Evolutionary conservation across 306 rosid species (phyloP).

Genomic region (Medicago ruthenica): DNA sequence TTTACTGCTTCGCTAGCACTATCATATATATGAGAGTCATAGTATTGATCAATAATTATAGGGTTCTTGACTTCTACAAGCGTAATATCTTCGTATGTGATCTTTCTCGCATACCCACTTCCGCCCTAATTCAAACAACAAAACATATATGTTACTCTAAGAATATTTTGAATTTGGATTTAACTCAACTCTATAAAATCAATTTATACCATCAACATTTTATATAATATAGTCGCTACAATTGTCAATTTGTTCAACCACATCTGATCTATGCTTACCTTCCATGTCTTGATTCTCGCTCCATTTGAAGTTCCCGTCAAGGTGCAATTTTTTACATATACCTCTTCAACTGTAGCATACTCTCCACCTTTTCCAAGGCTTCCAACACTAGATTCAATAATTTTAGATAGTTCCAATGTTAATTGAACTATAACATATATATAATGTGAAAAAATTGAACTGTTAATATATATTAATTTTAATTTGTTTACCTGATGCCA

Average conservation of each 20-base stretch:
- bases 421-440: neutral
- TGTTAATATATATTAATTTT: neutral
- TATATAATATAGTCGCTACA: neutral
- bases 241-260: neutral
- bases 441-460: neutral
- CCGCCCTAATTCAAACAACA: conserved; percentile 48
- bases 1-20: neutral
- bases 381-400: conserved; percentile 50
- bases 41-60: conserved; percentile 50
- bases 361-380: conserved; percentile 52
- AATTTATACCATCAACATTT: neutral
- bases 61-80: conserved; percentile 40
- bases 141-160: neutral
- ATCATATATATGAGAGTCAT: neutral
- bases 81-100: conserved; percentile 50
- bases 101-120: conserved; percentile 55
- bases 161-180: neutral
- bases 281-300: conserved; percentile 68
- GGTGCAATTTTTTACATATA: conserved; percentile 54
- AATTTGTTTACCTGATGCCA: conserved; percentile 53
- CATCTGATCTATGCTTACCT: conserved; percentile 31
- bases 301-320: neutral
- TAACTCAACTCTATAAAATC: neutral
- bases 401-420: neutral
- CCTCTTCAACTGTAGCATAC: conserved; percentile 44